A percentile compares a stretch with the other conserved stretches of the same genome.
Evolutionary conservation across 1,284 basidiomycete species (phyloP).

Genomic region (Irpex sp.): DNA sequence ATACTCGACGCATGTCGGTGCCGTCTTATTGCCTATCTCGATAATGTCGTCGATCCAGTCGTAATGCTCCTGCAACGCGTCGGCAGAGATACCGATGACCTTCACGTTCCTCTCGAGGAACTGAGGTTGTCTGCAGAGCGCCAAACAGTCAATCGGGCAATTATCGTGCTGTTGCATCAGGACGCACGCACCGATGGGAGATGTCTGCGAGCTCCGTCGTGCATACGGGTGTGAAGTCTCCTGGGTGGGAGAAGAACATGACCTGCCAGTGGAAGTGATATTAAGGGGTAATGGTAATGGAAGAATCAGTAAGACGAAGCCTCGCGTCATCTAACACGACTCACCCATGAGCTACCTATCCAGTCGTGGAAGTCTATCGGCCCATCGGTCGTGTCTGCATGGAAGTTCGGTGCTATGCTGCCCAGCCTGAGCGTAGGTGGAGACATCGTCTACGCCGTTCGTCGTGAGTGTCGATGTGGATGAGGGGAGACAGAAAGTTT

Average conservation of each 20-base stretch:
- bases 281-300: background rate
- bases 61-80: conserved; percentile 84
- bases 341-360: conserved; percentile 86
- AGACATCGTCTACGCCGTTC: conserved; percentile 24
- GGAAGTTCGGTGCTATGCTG: conserved; percentile 77
- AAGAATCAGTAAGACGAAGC: background rate
- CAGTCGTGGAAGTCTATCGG: conserved; percentile 88
- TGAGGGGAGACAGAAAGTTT: background rate
- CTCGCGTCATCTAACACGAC: conserved; percentile 7
- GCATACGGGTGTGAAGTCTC: conserved; percentile 83
- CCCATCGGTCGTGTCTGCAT: conserved; percentile 79
- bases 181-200: conserved; percentile 50
- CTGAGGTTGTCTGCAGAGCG: conserved; percentile 57
- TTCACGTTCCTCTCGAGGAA: conserved; percentile 90
- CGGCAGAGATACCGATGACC: conserved; percentile 92
- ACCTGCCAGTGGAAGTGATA: conserved; percentile 44
- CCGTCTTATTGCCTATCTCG: conserved; percentile 64
- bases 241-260: conserved; percentile 93
- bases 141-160: background rate
- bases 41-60: conserved; percentile 94
- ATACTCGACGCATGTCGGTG: conserved; percentile 78
- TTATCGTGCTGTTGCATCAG: background rate
- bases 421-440: conserved; percentile 60
- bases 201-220: conserved; percentile 98
- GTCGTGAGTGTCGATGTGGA: background rate